These are phyloP conservation scores for Tulasnella sp. DNA, from an alignment of 768 basidiomycete genomes.

Conservation along the genomic window DNA sequence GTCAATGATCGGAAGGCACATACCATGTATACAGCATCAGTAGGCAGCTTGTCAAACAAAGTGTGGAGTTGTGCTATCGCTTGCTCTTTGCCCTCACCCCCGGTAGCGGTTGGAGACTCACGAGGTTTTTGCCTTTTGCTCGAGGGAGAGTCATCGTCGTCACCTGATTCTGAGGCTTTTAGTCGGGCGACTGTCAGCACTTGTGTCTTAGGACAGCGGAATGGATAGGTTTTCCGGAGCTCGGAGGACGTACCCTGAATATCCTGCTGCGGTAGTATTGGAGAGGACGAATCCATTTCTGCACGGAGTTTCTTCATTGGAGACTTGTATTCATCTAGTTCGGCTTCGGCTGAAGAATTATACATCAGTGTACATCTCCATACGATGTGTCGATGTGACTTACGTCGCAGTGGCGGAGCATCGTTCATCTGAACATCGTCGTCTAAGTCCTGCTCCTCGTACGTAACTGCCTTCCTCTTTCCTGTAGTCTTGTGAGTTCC, in stretches of 20 bases:
- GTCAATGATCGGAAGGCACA: neutral
- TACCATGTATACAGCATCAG: neutral
- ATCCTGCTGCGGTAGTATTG: too few relatives aligned
- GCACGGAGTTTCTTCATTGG: neutral
- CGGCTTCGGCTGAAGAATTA: neutral
- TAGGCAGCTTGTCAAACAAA: neutral
- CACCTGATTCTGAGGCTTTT: neutral
- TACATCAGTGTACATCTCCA: neutral
- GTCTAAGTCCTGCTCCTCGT: neutral
- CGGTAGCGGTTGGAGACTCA: neutral
- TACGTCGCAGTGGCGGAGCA: neutral
- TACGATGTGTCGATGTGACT: neutral
- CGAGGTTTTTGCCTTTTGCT: neutral
- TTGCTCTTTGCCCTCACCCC: neutral
- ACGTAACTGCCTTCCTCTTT: neutral
- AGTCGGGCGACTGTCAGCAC: neutral
- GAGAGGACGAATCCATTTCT: too few relatives aligned
- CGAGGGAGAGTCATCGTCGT: neutral
- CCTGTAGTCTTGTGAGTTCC: neutral
- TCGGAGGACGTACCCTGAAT: neutral
- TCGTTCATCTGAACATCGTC: neutral
- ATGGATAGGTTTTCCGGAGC: neutral
- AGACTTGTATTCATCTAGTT: neutral
- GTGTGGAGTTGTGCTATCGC: neutral
- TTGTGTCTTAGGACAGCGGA: neutral